A percentile compares a stretch with the other conserved stretches of the same genome.
Evolutionary conservation across 2,329 filamentous ascomycete species (phyloP).

Genomic region (Colletotrichum kahawae): DNA sequence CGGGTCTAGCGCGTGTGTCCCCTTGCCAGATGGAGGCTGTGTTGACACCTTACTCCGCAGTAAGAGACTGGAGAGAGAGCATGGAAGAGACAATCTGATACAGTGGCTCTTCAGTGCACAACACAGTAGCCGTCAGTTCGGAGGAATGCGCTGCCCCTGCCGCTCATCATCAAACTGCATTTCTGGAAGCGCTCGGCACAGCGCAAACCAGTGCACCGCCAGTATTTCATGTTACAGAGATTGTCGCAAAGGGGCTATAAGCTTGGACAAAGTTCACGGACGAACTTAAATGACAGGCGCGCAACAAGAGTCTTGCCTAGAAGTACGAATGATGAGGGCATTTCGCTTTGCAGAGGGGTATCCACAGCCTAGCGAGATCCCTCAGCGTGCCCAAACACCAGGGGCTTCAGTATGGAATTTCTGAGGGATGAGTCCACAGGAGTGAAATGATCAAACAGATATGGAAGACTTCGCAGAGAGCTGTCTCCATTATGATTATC

Average conservation of each 20-base stretch:
- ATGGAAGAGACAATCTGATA: not conserved
- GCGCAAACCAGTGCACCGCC: not conserved
- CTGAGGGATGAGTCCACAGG: not conserved
- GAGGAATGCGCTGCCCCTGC: not conserved
- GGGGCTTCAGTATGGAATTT: not conserved
- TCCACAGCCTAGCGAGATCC: not conserved
- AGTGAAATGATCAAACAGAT: not conserved
- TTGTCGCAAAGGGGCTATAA: not conserved
- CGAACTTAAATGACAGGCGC: not conserved
- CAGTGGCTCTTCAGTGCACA: not conserved
- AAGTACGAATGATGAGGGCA: not conserved
- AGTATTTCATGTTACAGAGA: not conserved
- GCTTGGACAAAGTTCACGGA: not conserved
- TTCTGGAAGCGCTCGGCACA: not conserved
- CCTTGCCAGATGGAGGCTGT: not conserved
- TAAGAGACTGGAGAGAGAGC: not conserved
- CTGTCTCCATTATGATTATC: not conserved
- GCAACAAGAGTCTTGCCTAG: not conserved
- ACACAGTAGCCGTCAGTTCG: not conserved
- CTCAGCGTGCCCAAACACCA: not conserved
- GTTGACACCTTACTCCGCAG: not conserved
- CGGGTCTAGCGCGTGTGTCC: not conserved
- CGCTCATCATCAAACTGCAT: slow-evolving; percentile 3
- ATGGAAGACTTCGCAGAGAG: not conserved
- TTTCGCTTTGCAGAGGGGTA: not conserved